A percentile compares a stretch with the other conserved stretches of the same genome.
These are phyloP conservation scores for Penicillium herquei DNA, from an alignment of 495 filamentous ascomycete species.

Conservation along the genomic window DNA sequence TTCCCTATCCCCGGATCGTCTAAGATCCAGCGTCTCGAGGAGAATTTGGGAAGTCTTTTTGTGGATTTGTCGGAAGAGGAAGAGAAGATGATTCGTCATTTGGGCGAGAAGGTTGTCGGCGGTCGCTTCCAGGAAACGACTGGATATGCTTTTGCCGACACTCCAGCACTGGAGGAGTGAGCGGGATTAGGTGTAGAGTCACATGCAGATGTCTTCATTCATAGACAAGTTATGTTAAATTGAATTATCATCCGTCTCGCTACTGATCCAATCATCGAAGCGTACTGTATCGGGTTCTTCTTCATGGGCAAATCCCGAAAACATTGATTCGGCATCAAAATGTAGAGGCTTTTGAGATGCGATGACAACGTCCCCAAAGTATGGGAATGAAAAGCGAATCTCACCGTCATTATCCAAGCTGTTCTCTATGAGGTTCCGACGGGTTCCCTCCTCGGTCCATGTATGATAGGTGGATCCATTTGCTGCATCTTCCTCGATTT, in stretches of 20 bases:
- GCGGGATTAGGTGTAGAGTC: too few relatives aligned
- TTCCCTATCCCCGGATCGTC: constrained; percentile 63
- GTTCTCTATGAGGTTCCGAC: constrained; percentile 4
- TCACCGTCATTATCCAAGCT: not conserved
- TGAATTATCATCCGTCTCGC: too few relatives aligned
- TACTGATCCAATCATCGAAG: constrained; percentile 7
- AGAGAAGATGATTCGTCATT: constrained; percentile 12
- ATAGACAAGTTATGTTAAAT: too few relatives aligned
- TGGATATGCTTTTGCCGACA: constrained; percentile 25
- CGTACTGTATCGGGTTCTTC: not conserved
- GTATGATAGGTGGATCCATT: constrained; percentile 5
- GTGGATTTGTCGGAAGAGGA: constrained; percentile 14
- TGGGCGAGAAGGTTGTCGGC: constrained; percentile 10
- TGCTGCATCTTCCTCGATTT: constrained; percentile 15
- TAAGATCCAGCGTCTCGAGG: constrained; percentile 52
- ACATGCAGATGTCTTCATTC: too few relatives aligned
- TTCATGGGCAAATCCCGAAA: not conserved
- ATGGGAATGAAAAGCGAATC: constrained; percentile 30
- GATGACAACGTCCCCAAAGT: constrained; percentile 41
- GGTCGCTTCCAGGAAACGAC: constrained; percentile 21
- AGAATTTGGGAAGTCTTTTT: constrained; percentile 43
- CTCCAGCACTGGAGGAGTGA: constrained; percentile 14
- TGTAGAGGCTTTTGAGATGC: not conserved
- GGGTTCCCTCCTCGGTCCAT: not conserved
- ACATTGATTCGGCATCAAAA: not conserved